Evolutionary conservation across 148 eudicot genomes (phyloP), one percentile per base, ranked within the genome.

Genomic region (Rhododendron griersonianum): DNA sequence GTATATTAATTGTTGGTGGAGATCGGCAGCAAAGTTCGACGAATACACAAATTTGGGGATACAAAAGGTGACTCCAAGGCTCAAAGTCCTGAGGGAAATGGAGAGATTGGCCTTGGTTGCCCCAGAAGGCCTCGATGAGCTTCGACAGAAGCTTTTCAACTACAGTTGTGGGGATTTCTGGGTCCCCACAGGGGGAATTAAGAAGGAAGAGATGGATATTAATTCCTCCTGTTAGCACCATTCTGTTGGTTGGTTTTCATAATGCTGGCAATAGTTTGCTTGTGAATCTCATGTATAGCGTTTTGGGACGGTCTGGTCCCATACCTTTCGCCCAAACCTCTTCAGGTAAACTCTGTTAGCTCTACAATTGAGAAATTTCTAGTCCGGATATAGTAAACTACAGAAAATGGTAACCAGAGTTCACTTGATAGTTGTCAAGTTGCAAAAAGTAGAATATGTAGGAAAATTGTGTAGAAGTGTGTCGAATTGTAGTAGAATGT

Each of bases 211-310:
- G 13, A 86, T 92, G 88, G 87, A 87, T 11, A 89, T 92, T 16
- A 39, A 39, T 39, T 39, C 91, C 92, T 3, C 18, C 87, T 7
- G 71, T 85, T 1, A 87, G 83, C 30, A 86, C 91, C 11, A 85
- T 92, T 78, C 85, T 92, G 8, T 71, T 92, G 65, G 92, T 89
- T 13, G 94, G 94, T 10, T 91, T 84, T 9, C 33, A 73, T 85
- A 90, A 87, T 21, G 84, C 89, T 44, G 92, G 91, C 37, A 92
- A 92, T 83, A 92, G 94, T 73, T 89, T 92, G 65, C 85, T 92
- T 87, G 86, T 92, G 39, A 92, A 92, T 61, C 90, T 92, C 53
- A 89, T 91, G 94, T 92, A 92, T 53, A 89, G 91, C 80, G 91
- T 92, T 44, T 88, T 92, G 41, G 92, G 92, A 13, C 82, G 91